phyloP scores from a whole-genome alignment of 2,329 filamentous ascomycete species.

The Teratosphaeria zuluensis region DNA sequence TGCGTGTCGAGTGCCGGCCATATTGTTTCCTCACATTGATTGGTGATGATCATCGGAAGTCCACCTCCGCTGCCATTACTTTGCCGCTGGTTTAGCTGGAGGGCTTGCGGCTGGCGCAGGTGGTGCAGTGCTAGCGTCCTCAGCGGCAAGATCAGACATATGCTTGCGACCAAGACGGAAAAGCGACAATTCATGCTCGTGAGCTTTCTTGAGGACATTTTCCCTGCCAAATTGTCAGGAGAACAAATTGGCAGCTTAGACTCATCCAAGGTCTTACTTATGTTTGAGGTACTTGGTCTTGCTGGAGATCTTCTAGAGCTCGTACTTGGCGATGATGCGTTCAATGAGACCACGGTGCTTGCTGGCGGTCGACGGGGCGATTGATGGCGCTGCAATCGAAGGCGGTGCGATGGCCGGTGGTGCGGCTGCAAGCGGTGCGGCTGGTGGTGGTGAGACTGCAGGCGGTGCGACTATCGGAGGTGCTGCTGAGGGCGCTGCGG shows the following conservation, averaged over 20 bases:
- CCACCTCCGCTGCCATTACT: constrained; percentile 7
- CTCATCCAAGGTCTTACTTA: background rate
- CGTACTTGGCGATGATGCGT: background rate
- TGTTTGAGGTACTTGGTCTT: background rate
- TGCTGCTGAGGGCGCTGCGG: no score
- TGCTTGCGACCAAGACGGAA: background rate
- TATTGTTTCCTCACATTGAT: constrained; percentile 60
- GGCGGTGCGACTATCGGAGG: background rate
- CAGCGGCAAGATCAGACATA: background rate
- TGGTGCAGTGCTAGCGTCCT: constrained; percentile 10
- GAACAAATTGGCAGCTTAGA: background rate
- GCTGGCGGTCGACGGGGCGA: background rate
- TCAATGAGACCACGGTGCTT: background rate
- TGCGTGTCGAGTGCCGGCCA: constrained; percentile 72
- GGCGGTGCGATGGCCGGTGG: background rate
- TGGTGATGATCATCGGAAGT: constrained; percentile 56
- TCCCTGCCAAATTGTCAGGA: background rate
- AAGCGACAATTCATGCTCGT: background rate
- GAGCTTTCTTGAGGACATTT: background rate
- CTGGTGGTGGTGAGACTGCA: background rate
- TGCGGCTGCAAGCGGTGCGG: background rate
- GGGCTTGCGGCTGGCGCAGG: constrained; percentile 17
- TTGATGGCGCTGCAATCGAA: background rate
- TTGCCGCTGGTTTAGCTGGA: constrained; percentile 16
- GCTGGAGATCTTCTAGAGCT: background rate